Evolutionary conservation across 1,284 basidiomycete genomes (phyloP).

Genomic region (Cryptococcus sp.): DNA sequence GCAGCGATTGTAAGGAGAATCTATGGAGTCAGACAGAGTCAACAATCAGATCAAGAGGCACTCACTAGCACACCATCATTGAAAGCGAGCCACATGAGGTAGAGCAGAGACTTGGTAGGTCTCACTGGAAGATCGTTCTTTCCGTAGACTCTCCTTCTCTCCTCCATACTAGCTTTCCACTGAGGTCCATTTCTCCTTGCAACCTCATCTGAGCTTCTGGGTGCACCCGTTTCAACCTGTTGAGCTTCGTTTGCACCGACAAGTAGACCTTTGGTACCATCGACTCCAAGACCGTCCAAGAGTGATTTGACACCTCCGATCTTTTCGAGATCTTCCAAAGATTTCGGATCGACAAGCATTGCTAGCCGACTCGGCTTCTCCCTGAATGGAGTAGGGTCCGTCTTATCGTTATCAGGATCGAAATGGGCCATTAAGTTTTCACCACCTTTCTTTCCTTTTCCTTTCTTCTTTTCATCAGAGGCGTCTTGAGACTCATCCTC

Average conservation of each 20-base stretch:
- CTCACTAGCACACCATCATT: slow-evolving; percentile 86
- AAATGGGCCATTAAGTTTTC: slow-evolving; percentile 34
- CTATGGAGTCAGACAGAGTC: slow-evolving; percentile 47
- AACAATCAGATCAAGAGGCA: slow-evolving; percentile 31
- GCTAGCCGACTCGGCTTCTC: slow-evolving; percentile 74
- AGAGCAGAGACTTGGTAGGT: slow-evolving; percentile 70
- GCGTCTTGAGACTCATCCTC: slow-evolving; percentile 12
- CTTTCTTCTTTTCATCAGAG: slow-evolving; percentile 19
- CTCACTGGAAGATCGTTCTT: slow-evolving; percentile 74
- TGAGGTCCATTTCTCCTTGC: slow-evolving; percentile 48
- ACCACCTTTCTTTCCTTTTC: slow-evolving; percentile 23
- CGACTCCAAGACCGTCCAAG: slow-evolving; percentile 68
- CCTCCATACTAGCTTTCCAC: slow-evolving; percentile 57
- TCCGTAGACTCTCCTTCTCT: slow-evolving; percentile 73
- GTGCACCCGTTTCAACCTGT: slow-evolving; percentile 18
- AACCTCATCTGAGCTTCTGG: slow-evolving; percentile 18
- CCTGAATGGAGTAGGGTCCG: slow-evolving; percentile 65
- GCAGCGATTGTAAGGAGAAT: slow-evolving; percentile 87
- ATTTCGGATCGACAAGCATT: slow-evolving; percentile 74
- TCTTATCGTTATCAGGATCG: slow-evolving; percentile 54
- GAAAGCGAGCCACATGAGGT: slow-evolving; percentile 88
- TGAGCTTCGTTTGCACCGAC: slow-evolving; percentile 16
- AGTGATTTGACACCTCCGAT: slow-evolving; percentile 73
- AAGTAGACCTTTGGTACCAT: slow-evolving; percentile 55
- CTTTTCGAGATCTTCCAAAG: slow-evolving; percentile 59